Percentiles rank a stretch among this genome's conserved stretches.
Conservation (phyloP, 2,329 filamentous ascomycete genomes). For the Colletotrichum spinosum region DNA sequence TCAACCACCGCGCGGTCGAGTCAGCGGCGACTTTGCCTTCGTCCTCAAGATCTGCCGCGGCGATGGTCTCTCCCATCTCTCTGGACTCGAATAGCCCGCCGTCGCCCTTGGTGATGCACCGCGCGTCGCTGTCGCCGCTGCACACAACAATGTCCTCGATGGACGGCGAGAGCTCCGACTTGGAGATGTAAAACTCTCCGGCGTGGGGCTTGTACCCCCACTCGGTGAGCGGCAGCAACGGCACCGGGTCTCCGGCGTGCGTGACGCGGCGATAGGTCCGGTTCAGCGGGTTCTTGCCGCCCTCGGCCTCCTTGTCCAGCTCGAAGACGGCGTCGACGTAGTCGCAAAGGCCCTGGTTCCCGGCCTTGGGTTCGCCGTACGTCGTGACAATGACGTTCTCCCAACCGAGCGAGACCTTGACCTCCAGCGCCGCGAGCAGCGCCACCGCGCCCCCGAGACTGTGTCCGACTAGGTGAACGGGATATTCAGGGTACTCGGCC, state of each 20-base stretch:
- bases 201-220: conserved; percentile 90
- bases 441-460: conserved; percentile 94
- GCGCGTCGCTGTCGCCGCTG: conserved; percentile 74
- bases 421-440: conserved; percentile 85
- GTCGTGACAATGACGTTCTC: conserved; percentile 83
- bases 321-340: conserved; percentile 67
- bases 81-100: conserved; percentile 45
- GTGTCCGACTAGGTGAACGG: conserved; percentile 86
- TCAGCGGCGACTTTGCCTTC: neutral
- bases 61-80: conserved; percentile 36
- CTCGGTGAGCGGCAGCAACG: conserved; percentile 84
- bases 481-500: conserved; percentile 74
- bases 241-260: conserved; percentile 88
- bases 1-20: conserved; percentile 51
- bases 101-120: conserved; percentile 76
- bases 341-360: conserved; percentile 66
- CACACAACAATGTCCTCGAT: conserved; percentile 78
- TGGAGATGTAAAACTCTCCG: conserved; percentile 88
- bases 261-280: conserved; percentile 80
- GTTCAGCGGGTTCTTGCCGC: conserved; percentile 19
- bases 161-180: conserved; percentile 74
- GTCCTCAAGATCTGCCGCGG: conserved; percentile 1
- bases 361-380: conserved; percentile 85
- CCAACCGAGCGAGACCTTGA: conserved; percentile 79
- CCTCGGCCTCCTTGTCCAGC: conserved; percentile 48